phyloP scores from a whole-genome alignment of 805 yeast species.

The Saccharomycopsis oosterbeekiorum region DNA sequence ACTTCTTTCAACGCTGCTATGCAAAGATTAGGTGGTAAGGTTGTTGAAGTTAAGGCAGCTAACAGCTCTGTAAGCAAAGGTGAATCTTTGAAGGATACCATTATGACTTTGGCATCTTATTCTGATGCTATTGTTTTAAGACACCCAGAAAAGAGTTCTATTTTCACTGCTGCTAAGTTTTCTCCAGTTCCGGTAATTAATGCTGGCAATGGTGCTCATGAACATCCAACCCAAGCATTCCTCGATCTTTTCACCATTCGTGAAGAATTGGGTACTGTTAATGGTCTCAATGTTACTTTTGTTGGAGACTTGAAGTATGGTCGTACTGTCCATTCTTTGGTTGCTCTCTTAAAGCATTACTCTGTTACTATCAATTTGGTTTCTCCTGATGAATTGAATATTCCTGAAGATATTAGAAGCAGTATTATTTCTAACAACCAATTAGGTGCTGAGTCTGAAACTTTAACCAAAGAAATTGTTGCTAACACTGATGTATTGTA shows the following conservation, averaged over 20 bases:
- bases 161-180: conserved; percentile 89
- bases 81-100: conserved; percentile 94
- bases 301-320: conserved; percentile 99
- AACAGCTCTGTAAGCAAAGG: conserved; percentile 97
- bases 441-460: conserved; percentile 64
- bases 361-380: conserved; percentile 89
- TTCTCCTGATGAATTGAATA: conserved; percentile 75
- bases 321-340: conserved; percentile 95
- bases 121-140: conserved; percentile 95
- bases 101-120: conserved; percentile 89
- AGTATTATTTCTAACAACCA: conserved; percentile 58
- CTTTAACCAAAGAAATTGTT: conserved; percentile 74
- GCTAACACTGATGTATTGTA: conserved; percentile 89
- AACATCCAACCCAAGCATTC: conserved; percentile 98
- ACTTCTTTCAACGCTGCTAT: conserved; percentile 98
- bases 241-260: conserved; percentile 95
- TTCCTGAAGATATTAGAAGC: conserved; percentile 67
- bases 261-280: conserved; percentile 97
- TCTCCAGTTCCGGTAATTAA: conserved; percentile 95
- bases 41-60: conserved; percentile 73
- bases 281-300: conserved; percentile 94
- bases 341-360: conserved; percentile 82
- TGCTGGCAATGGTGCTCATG: conserved; percentile 97
- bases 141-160: conserved; percentile 90
- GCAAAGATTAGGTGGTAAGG: conserved; percentile 99